Base-by-base conservation (phyloP, 345 rosid species). In the Salix arbutifolia region DNA sequence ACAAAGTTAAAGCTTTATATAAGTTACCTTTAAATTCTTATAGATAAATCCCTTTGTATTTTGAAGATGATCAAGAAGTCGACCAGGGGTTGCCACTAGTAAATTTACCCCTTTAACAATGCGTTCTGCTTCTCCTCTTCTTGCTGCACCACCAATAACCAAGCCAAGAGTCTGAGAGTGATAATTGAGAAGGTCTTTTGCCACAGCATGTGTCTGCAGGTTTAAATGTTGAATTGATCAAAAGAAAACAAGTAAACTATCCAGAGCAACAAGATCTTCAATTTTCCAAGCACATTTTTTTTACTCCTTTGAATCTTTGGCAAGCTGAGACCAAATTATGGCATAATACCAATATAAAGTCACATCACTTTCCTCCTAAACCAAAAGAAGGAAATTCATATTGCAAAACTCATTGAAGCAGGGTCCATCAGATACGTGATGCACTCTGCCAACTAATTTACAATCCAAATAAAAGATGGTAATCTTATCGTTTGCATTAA, bases 61-160 rank as follows among this genome's bases (percentile, higher is more conserved):
- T 72, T 92, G 98, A 84, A 94, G 96, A 87, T 92, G 99, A 77
- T 96, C 97, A 77, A 96, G 94, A 79, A 96, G 97, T 23, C 98
- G 94, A 62, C 98, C 97, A 79, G 97, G 99, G 23, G 99, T 96
- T 79, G 97, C 99, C 48, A 96, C 94, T 81, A 96, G 82, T 74
- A 96, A 84, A 85, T 96, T 96, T 38, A 90, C 93, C 44, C 99
- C 99, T 74, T 77, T 91, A 1, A 80, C 92, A 69, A 96, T 82
- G 31, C 92, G 91, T 75, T 92, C 95, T 21, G 95, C 97, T 85
- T 96, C 98, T 71, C 89, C 86, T 85, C 85, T 88, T 83, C 98
- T 87, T 69, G 90, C 86, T 77, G 95, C 81, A 74, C 98, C 98
- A 74, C 97, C 99, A 78, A 96, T 91, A 76, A 96, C 97, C 90